These are phyloP conservation scores for Cutaneotrichosporon sp. DNA, from an alignment of 1,284 basidiomycete species.

Conservation along the genomic window DNA sequence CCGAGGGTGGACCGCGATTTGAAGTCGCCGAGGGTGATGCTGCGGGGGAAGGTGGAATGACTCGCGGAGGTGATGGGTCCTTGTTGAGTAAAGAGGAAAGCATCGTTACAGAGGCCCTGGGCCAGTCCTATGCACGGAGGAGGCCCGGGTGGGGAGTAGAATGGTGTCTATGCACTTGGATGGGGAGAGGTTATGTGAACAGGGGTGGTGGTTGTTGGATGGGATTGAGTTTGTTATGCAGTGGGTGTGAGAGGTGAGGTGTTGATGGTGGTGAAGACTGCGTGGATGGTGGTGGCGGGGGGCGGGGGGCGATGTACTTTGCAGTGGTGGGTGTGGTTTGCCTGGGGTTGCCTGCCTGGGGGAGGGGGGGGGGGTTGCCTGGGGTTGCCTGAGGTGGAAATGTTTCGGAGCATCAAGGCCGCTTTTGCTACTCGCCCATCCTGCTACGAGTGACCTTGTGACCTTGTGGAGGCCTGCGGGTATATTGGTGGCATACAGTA, in stretches of 20 bases:
- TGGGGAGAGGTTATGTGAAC: neutral
- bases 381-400: neutral
- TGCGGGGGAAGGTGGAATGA: constrained; percentile 4
- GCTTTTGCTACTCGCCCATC: too few relatives aligned
- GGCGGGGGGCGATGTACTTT: neutral
- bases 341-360: neutral
- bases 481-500: too few relatives aligned
- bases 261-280: constrained; percentile 13
- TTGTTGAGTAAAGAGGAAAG: constrained; percentile 16
- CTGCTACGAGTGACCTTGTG: neutral
- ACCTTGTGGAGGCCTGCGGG: too few relatives aligned
- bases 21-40: constrained; percentile 1
- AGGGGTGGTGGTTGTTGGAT: constrained; percentile 6
- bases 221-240: neutral
- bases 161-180: neutral
- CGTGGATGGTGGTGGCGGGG: constrained; percentile 11
- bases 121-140: constrained; percentile 7
- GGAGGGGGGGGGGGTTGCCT: neutral
- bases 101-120: constrained; percentile 3
- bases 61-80: constrained; percentile 1
- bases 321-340: neutral
- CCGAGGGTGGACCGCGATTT: constrained; percentile 1
- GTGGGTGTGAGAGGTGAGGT: constrained; percentile 5
- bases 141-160: neutral
- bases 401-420: neutral